Evolutionary conservation across 352 stramenopile species (phyloP).

Genomic region (Poterioochromonas sp.): DNA sequence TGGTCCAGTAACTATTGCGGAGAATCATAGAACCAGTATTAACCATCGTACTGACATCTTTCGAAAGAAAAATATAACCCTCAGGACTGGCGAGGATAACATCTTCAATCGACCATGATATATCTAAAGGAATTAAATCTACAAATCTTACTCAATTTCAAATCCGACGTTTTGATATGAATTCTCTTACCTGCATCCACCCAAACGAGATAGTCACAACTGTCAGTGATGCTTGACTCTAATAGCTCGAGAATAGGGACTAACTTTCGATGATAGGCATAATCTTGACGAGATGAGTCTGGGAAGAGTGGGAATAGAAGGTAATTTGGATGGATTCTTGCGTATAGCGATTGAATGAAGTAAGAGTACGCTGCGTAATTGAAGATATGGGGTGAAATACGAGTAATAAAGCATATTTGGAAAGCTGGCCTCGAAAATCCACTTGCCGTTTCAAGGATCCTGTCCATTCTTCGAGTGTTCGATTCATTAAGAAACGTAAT

Average conservation of each 20-base stretch:
- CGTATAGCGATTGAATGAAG: not conserved
- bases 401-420: not conserved
- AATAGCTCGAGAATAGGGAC: not conserved
- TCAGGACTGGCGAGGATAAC: not conserved
- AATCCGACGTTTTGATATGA: too few relatives aligned
- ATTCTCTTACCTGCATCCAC: not conserved
- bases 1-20: not conserved
- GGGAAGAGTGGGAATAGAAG: not conserved
- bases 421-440: too few relatives aligned
- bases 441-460: too few relatives aligned
- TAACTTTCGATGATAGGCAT: not conserved
- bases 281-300: not conserved
- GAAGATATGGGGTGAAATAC: not conserved
- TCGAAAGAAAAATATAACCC: not conserved
- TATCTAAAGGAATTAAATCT: conserved; percentile 4
- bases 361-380: not conserved
- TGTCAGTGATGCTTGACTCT: not conserved
- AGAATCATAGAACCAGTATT: conserved; percentile 25
- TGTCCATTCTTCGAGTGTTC: too few relatives aligned
- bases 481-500: too few relatives aligned
- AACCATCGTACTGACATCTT: not conserved
- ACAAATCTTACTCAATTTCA: too few relatives aligned
- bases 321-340: not conserved
- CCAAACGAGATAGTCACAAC: not conserved
- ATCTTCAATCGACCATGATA: not conserved